Evolutionary conservation across 2,329 filamentous ascomycete genomes (phyloP).

Genomic region (Penicillium thymicola): DNA sequence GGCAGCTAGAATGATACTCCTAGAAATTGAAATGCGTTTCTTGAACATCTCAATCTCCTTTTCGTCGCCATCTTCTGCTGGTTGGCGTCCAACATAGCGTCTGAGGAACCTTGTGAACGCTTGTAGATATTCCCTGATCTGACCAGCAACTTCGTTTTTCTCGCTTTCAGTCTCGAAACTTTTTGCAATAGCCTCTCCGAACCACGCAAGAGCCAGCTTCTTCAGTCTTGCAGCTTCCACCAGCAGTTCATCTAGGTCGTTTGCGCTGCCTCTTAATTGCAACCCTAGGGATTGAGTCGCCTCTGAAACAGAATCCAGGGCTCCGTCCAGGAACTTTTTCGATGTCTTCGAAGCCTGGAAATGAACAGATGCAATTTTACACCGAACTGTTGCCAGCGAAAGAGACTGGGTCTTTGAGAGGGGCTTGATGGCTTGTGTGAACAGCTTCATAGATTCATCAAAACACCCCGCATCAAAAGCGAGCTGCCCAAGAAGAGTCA

Average conservation of each 20-base stretch:
- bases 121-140: conserved; percentile 37
- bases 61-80: conserved; percentile 26
- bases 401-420: conserved; percentile 34
- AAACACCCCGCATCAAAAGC: conserved; percentile 41
- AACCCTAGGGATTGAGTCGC: conserved; percentile 36
- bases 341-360: conserved; percentile 32
- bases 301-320: conserved; percentile 30
- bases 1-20: conserved; percentile 39
- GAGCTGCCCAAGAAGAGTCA: conserved; percentile 38
- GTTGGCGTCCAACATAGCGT: conserved; percentile 40
- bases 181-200: conserved; percentile 32
- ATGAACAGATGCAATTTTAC: conserved; percentile 39
- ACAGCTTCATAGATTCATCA: conserved; percentile 39
- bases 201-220: conserved; percentile 39
- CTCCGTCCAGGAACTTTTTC: conserved; percentile 17
- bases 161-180: conserved; percentile 10
- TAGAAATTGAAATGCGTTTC: conserved; percentile 31
- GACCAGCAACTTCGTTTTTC: conserved; percentile 20
- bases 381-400: conserved; percentile 36
- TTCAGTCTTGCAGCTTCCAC: conserved; percentile 44
- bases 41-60: conserved; percentile 32
- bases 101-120: conserved; percentile 41
- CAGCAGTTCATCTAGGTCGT: conserved; percentile 45
- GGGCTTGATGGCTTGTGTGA: conserved; percentile 30
- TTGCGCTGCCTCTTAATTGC: conserved; percentile 38